These are phyloP conservation scores for Cyclocybe aegerita DNA, from an alignment of 768 basidiomycete genomes.

Conservation along the genomic window DNA sequence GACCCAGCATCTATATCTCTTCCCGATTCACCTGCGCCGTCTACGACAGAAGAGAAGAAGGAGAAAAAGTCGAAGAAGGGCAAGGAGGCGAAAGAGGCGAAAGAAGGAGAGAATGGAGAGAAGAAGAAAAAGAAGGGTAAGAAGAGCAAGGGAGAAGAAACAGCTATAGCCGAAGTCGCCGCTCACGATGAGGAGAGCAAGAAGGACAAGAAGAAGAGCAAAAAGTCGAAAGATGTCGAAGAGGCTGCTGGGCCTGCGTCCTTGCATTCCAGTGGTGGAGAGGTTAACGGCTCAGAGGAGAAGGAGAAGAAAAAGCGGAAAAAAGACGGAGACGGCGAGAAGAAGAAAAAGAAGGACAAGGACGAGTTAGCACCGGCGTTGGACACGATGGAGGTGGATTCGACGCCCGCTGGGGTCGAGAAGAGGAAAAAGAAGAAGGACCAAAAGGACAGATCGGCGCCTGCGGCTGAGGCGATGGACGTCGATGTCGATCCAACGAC, in stretches of 20 bases:
- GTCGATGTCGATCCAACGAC: constrained; percentile 23
- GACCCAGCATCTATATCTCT: constrained; percentile 13
- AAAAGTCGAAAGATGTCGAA: constrained; percentile 5
- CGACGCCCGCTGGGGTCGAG: constrained; percentile 14
- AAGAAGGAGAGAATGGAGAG: constrained; percentile 10
- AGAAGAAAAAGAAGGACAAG: constrained; percentile 10
- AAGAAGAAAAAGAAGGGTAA: constrained; percentile 19
- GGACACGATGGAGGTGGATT: constrained; percentile 15
- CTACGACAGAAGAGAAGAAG: constrained; percentile 10
- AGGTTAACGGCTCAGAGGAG: constrained; percentile 6
- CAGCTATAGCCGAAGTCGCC: constrained; percentile 5
- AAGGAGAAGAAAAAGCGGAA: constrained; percentile 18
- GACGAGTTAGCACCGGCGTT: constrained; percentile 4
- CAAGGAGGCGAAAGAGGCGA: constrained; percentile 11
- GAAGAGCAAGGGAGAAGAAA: constrained; percentile 16
- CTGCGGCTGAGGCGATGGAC: constrained; percentile 6
- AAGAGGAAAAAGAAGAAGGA: constrained; percentile 34
- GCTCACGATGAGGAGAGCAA: constrained; percentile 12
- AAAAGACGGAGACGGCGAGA: constrained; percentile 10
- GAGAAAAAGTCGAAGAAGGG: constrained; percentile 17
- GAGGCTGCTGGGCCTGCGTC: constrained; percentile 1
- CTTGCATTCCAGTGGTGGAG: constrained; percentile 12
- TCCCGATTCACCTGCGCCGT: constrained; percentile 6
- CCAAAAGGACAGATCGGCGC: constrained; percentile 22
- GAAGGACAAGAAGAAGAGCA: constrained; percentile 11